phyloP scores from a whole-genome alignment of 805 yeast species.

The Naumovozyma dairenensis region DNA sequence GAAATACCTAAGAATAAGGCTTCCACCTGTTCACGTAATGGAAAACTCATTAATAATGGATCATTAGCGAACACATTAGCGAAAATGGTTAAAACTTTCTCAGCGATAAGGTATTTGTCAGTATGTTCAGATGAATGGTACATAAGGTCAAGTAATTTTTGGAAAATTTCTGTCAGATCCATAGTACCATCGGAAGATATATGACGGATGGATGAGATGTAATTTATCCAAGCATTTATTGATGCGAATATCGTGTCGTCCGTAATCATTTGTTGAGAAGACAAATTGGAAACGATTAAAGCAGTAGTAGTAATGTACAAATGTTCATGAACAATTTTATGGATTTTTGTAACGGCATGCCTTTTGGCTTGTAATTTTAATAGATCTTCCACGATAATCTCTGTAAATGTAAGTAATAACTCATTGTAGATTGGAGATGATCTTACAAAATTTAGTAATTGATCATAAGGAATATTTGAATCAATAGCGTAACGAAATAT shows the following conservation, averaged over 20 bases:
- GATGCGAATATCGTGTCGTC: slow-evolving; percentile 19
- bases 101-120: slow-evolving; percentile 20
- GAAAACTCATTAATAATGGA: slow-evolving; percentile 23
- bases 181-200: slow-evolving; percentile 19
- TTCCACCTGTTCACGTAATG: slow-evolving; percentile 24
- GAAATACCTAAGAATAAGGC: slow-evolving; percentile 25
- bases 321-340: slow-evolving; percentile 25
- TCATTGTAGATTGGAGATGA: slow-evolving; percentile 17
- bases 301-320: slow-evolving; percentile 27
- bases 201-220: slow-evolving; percentile 24
- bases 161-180: slow-evolving; percentile 25
- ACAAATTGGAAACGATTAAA: slow-evolving; percentile 20
- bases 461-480: slow-evolving; percentile 14
- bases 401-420: slow-evolving; percentile 21
- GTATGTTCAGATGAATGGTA: slow-evolving; percentile 18
- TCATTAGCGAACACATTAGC: slow-evolving; percentile 24
- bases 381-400: slow-evolving; percentile 28
- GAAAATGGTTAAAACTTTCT: slow-evolving; percentile 19
- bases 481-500: slow-evolving; percentile 11
- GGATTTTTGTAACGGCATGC: slow-evolving; percentile 20
- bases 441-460: slow-evolving; percentile 17
- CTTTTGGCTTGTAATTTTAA: slow-evolving; percentile 23
- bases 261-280: slow-evolving; percentile 1
- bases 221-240: slow-evolving; percentile 25
- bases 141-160: slow-evolving; percentile 23